Conservation (phyloP, 768 basidiomycete species). For the Pleurotus tuoliensis region DNA sequence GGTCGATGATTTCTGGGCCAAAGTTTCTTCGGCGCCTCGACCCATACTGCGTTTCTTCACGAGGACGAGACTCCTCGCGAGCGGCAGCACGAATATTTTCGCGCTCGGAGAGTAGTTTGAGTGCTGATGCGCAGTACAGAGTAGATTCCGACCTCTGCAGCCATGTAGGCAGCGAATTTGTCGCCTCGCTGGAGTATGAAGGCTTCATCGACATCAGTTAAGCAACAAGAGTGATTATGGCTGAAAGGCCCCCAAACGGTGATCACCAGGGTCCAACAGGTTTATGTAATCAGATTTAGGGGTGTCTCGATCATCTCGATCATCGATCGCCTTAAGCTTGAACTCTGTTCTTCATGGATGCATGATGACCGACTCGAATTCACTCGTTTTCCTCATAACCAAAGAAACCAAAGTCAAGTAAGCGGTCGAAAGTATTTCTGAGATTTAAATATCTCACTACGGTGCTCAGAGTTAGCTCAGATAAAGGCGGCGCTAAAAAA, state of each 20-base stretch:
- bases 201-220: background rate
- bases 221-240: background rate
- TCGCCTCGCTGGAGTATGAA: background rate
- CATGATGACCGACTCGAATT: conserved; percentile 19
- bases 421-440: background rate
- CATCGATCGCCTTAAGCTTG: background rate
- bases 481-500: conserved; percentile 71
- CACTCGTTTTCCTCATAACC: conserved; percentile 35
- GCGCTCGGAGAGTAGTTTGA: conserved; percentile 30
- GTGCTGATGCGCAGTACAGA: conserved; percentile 23
- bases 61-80: conserved; percentile 22
- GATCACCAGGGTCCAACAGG: too few relatives aligned
- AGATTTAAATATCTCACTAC: conserved; percentile 4
- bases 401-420: conserved; percentile 48
- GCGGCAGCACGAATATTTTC: conserved; percentile 29
- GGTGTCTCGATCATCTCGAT: background rate
- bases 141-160: conserved; percentile 19
- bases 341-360: background rate
- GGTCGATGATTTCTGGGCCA: conserved; percentile 19
- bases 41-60: background rate
- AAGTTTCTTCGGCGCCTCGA: conserved; percentile 17
- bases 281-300: too few relatives aligned
- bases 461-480: conserved; percentile 67
- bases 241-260: too few relatives aligned
- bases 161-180: conserved; percentile 24